Evolutionary conservation across 1,284 basidiomycete species (phyloP).

Genomic region (Cryptococcus wingfieldii): DNA sequence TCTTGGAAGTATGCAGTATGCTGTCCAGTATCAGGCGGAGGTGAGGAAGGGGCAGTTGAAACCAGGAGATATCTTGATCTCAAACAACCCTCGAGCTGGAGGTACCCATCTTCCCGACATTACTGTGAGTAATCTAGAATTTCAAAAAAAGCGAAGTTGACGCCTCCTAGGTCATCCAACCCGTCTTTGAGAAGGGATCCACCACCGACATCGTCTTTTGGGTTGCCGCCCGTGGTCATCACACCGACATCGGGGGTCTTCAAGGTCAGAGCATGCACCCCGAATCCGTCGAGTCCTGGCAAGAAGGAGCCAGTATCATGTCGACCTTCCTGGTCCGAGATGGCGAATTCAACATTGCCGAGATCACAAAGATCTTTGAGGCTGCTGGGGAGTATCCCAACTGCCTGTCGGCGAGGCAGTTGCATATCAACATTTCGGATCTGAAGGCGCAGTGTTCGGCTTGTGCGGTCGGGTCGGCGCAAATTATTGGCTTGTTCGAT

Average conservation of each 20-base stretch:
- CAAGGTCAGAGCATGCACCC: constrained; percentile 40
- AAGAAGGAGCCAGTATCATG: constrained; percentile 51
- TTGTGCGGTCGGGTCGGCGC: constrained; percentile 35
- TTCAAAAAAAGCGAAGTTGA: background rate
- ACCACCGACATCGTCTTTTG: constrained; percentile 37
- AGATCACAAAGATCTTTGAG: constrained; percentile 73
- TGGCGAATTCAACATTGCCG: constrained; percentile 52
- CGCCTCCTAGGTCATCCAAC: constrained; percentile 32
- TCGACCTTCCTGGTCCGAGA: constrained; percentile 55
- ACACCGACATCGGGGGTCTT: constrained; percentile 49
- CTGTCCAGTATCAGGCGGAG: constrained; percentile 35
- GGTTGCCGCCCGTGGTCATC: constrained; percentile 46
- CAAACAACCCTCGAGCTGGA: constrained; percentile 52
- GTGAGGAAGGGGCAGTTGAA: constrained; percentile 31
- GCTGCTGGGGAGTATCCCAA: constrained; percentile 46
- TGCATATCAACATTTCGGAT: constrained; percentile 13
- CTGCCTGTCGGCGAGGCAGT: constrained; percentile 4
- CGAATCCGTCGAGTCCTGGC: constrained; percentile 48
- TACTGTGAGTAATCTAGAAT: constrained; percentile 27
- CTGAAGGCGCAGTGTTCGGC: constrained; percentile 34
- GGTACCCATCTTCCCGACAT: constrained; percentile 54
- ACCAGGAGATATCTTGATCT: constrained; percentile 51
- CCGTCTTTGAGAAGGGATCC: constrained; percentile 27
- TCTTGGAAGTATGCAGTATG: constrained; percentile 40
- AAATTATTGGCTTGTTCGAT: constrained; percentile 36